Base-by-base conservation (phyloP, 1,284 basidiomycete species). In the Ceratorhiza oryzae-sativae region DNA sequence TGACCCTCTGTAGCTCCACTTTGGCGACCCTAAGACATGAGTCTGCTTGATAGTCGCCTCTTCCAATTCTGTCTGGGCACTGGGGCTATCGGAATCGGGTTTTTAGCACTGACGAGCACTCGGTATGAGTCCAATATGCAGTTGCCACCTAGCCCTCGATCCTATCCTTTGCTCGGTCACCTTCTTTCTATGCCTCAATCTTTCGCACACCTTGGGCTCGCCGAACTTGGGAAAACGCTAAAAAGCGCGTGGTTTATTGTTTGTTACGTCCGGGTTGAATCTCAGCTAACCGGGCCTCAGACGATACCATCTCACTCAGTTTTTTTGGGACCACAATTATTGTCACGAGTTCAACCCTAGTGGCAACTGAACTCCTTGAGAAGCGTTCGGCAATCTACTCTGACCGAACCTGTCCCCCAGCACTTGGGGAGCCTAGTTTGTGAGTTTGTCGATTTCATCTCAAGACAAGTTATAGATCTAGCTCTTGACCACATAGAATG, bases 111-210 rank as follows among this genome's bases (percentile, higher is more conserved):
- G 5, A 34, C 55, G 20, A 58, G 34, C 36, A 20, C 18, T 36
- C 36, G 55, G 20, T 9, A n/a, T 18, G 18, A 23, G 25, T 12
- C 32, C 9, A 12, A n/a, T 39, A 6, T 13, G 18, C 15, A 25
- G 3, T 32, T 71, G 4, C 68, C 68, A 23, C 68, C 68, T 34
- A 20, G 68, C 25, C 71, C 71, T 10, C 25, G 20, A 49, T 59
- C 55, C 10, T 67, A 67, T 42, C 71, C 71, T 2, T 27, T 72
- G 20, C 58, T 72, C 41, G 71, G 62, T 3, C 62, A 72, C 32
- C 45, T 72, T 3, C 53, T 67, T 15, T 67, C 62, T n/a, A 65
- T 72, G 42, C 71, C 71, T 25, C 12, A 27, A 5, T 45, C 34
- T 15, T 58, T 34, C n/a, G 58, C 46, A 25, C 62, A 67, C 39